Base-by-base conservation (phyloP, 176 grass and related monocot species). In the Tuctoria greenei region DNA sequence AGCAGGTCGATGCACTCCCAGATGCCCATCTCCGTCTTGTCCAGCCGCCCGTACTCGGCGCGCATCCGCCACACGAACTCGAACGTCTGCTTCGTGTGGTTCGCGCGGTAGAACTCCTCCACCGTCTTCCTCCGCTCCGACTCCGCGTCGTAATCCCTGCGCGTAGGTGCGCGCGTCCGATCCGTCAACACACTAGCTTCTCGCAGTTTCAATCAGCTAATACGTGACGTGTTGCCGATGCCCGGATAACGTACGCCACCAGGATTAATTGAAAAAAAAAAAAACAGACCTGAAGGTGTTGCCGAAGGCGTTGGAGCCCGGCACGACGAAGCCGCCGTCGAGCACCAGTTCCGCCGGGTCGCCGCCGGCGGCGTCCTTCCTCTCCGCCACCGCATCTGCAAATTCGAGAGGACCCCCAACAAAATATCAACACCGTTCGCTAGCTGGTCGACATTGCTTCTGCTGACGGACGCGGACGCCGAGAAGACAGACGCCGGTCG, bases 1-100 rank as follows among this genome's bases (percentile, higher is more conserved):
- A 98, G 87, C 10, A 98, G 59, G 60, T 98, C 89, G 37, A 93
- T 92, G 75, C 86, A 84, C 43, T 94, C 95, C 95, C 95, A 98
- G 20, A 94, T 78, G 67, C 88, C 61, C 95, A 94, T 98, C 84
- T 90, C 86, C 44, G 80, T 83, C 72, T 77, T 92, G 63, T 90
- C 86, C 78, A 98, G 84, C 23, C 86, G 82, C 18, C 67, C 89
- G 84, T 94, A 94, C 4, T 83, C 84, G 20, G 47, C 86, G 3
- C 89, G 76, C 84, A 89, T 87, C 59, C 77, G 81, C 35, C 51
- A 76, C 56, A 94, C 91, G 54, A 84, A 98, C 12, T 94, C 91
- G 47, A 77, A 55, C 20, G 89, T 92, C 82, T 94, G 91, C 26
- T 73, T 64, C 17, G 82, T 76, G 76, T 98, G 95, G 58, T 98